Evolutionary conservation across 2,329 filamentous ascomycete species (phyloP).

Genomic region (Colletotrichum phormii): DNA sequence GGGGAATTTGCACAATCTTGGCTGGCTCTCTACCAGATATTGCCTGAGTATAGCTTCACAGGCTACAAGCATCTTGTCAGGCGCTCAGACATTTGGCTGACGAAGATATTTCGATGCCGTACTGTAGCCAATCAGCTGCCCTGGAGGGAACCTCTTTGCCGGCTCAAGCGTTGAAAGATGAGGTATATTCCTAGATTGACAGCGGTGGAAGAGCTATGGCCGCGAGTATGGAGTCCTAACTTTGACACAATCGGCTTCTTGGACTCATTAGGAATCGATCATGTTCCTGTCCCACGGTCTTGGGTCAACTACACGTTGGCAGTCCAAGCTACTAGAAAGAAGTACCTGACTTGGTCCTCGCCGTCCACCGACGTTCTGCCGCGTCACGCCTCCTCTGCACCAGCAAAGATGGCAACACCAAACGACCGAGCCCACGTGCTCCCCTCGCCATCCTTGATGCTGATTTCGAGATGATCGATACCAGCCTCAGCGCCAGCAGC

Average conservation of each 20-base stretch:
- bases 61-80: too few relatives aligned
- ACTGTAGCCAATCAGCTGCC: neutral
- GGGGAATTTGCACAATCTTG: neutral
- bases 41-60: too few relatives aligned
- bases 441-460: slow-evolving; percentile 38
- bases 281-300: too few relatives aligned
- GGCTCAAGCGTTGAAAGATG: neutral
- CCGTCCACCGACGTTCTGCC: neutral
- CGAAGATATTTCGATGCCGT: neutral
- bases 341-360: neutral
- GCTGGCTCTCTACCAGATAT: neutral
- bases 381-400: slow-evolving; percentile 6
- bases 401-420: slow-evolving; percentile 38
- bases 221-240: neutral
- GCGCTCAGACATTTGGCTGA: neutral
- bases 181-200: neutral
- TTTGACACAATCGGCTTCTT: neutral
- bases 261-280: neutral
- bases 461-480: slow-evolving; percentile 36
- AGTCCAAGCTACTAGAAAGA: neutral
- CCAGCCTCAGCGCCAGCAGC: slow-evolving; percentile 34
- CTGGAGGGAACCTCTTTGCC: too few relatives aligned
- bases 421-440: slow-evolving; percentile 38
- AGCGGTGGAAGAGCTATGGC: neutral
- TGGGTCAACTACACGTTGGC: too few relatives aligned